Evolutionary conservation across 176 grass and related monocot genomes (phyloP).

Genomic region (Musa troglodytarum): DNA sequence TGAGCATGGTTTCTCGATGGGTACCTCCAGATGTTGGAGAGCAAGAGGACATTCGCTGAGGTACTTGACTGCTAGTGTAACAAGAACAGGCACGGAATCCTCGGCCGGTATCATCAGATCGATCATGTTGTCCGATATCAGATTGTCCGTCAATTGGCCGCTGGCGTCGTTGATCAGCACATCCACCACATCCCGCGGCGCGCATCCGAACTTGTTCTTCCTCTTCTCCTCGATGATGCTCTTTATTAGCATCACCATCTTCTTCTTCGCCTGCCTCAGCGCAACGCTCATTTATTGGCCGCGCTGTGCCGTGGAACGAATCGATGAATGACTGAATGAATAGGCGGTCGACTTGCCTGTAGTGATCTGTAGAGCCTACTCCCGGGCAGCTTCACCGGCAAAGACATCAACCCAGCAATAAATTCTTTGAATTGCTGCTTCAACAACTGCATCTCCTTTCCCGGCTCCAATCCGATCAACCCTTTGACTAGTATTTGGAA

Average conservation of each 20-base stretch:
- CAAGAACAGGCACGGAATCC: constrained; percentile 89
- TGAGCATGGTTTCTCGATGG: no score
- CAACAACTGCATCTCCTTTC: constrained; percentile 75
- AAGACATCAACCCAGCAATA: constrained; percentile 85
- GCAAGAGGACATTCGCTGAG: constrained; percentile 79
- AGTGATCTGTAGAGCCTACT: constrained; percentile 77
- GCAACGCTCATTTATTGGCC: not conserved
- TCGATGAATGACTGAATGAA: no score
- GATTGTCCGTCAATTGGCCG: constrained; percentile 61
- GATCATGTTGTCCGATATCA: constrained; percentile 97
- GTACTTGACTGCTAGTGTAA: constrained; percentile 90
- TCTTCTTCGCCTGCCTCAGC: constrained; percentile 76
- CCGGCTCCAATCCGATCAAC: constrained; percentile 80
- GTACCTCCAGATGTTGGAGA: constrained; percentile 69
- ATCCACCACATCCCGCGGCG: constrained; percentile 47
- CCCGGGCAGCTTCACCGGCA: constrained; percentile 89
- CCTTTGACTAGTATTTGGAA: constrained; percentile 84
- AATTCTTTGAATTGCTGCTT: constrained; percentile 95
- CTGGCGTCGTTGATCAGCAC: constrained; percentile 57
- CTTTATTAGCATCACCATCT: constrained; percentile 69
- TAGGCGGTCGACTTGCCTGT: constrained; percentile 31
- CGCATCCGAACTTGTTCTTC: not conserved
- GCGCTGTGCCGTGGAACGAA: no score
- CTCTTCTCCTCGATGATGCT: constrained; percentile 86
- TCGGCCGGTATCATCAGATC: constrained; percentile 98